Percentiles rank a stretch among this genome's conserved stretches.
Evolutionary conservation across 306 rosid genomes (phyloP).

Genomic region (Castanea crenata): DNA sequence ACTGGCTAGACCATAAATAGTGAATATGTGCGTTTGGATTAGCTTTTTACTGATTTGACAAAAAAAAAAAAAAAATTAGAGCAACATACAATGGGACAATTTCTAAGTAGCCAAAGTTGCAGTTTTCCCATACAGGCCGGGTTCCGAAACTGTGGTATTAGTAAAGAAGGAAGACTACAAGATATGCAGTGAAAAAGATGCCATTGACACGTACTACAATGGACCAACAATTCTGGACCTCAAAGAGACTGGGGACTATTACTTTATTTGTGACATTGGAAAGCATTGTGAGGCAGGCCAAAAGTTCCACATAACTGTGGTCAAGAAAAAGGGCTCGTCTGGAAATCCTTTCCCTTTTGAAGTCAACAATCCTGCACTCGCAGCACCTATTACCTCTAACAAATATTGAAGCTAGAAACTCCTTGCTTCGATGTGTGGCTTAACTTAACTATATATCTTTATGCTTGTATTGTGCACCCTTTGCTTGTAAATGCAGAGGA

Average conservation of each 20-base stretch:
- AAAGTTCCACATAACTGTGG: slow-evolving; percentile 48
- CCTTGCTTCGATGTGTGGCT: too few species aligned
- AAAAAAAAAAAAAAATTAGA: too few species aligned
- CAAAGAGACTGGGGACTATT: slow-evolving; percentile 43
- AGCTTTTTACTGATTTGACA: too few species aligned
- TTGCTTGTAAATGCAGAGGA: too few species aligned
- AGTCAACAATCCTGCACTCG: background rate
- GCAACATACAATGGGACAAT: too few species aligned
- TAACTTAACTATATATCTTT: too few species aligned
- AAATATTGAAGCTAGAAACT: too few species aligned
- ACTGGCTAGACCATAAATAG: too few species aligned
- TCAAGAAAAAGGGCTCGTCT: slow-evolving; percentile 13
- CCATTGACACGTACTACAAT: slow-evolving; percentile 17
- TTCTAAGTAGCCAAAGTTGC: slow-evolving; percentile 11
- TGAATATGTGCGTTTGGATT: too few species aligned
- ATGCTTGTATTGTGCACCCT: too few species aligned
- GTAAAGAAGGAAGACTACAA: slow-evolving; percentile 44
- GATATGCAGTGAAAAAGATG: slow-evolving; percentile 23
- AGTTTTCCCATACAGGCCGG: slow-evolving; percentile 55
- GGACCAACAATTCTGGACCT: slow-evolving; percentile 45
- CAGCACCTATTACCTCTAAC: background rate
- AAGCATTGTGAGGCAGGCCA: slow-evolving; percentile 80
- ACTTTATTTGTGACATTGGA: slow-evolving; percentile 52
- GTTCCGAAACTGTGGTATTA: slow-evolving; percentile 38
- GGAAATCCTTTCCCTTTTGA: slow-evolving; percentile 30